Percentiles rank a stretch among this genome's conserved stretches.
Conservation (phyloP, 768 basidiomycete genomes). For the Pleurotus eryngii region DNA sequence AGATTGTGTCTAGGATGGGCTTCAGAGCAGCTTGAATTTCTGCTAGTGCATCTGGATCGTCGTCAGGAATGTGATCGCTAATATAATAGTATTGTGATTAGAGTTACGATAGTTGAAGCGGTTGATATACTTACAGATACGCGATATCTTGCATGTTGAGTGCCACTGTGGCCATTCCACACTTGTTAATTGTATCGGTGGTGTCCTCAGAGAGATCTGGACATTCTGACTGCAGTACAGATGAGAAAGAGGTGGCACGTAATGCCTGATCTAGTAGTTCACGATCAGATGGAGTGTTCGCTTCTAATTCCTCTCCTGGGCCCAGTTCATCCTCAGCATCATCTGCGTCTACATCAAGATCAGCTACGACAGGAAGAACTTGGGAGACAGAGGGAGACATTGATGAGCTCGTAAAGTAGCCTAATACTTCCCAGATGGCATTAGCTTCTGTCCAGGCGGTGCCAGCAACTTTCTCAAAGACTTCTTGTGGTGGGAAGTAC, state of each 20-base stretch:
- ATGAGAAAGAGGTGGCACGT: background rate
- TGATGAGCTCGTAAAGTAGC: background rate
- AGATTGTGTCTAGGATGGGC: no score
- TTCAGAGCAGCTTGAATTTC: no score
- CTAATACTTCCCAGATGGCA: slow-evolving; percentile 5
- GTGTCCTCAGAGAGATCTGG: no score
- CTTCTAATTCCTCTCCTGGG: background rate
- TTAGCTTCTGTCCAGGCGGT: slow-evolving; percentile 18
- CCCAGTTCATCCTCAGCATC: background rate
- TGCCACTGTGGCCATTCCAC: no score
- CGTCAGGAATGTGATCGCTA: no score
- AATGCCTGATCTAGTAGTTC: background rate
- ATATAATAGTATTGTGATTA: no score
- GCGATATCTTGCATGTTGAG: no score
- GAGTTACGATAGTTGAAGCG: no score
- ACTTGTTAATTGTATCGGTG: no score
- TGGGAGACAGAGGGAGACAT: background rate
- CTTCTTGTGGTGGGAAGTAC: slow-evolving; percentile 17
- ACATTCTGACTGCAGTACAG: background rate
- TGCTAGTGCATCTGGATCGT: no score
- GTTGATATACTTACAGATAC: no score
- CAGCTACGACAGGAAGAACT: background rate
- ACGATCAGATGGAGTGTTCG: background rate
- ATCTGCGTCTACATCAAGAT: background rate
- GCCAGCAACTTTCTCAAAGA: slow-evolving; percentile 19